Evolutionary conservation across 202 grass and related monocot species (phyloP).

Genomic region (Musa balbisiana): DNA sequence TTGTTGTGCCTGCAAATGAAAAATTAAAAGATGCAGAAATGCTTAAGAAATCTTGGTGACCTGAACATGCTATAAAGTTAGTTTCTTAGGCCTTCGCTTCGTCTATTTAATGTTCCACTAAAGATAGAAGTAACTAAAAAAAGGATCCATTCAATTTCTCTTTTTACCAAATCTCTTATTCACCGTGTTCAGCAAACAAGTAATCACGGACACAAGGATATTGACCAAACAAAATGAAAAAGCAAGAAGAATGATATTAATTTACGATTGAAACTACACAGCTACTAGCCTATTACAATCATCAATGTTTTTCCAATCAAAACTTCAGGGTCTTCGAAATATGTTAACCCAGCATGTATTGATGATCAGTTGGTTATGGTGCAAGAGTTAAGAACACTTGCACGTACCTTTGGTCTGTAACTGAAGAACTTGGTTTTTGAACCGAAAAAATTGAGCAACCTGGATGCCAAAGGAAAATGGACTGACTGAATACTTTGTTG

Average conservation of each 20-base stretch:
- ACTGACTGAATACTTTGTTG: conserved; percentile 81
- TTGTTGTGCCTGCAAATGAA: neutral
- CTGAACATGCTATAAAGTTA: neutral
- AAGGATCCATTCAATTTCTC: neutral
- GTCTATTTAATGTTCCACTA: neutral
- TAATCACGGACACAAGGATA: neutral
- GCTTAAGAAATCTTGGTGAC: too few relatives aligned
- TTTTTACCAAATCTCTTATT: neutral
- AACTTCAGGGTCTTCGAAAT: neutral
- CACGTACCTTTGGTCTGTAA: conserved; percentile 53
- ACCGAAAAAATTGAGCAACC: conserved; percentile 82
- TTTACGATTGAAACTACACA: neutral
- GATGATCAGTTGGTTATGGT: neutral
- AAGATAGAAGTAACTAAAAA: neutral
- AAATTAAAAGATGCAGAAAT: too few relatives aligned
- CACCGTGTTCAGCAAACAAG: neutral
- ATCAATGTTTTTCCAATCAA: neutral
- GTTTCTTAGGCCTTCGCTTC: neutral
- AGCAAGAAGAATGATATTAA: neutral
- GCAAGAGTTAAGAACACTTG: neutral
- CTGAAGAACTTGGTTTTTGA: conserved; percentile 69
- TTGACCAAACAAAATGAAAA: neutral
- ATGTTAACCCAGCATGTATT: neutral
- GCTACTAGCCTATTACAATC: neutral
- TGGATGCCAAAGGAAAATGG: conserved; percentile 88